Evolutionary conservation across 768 basidiomycete species (phyloP), one percentile per base, ranked within the genome.

Genomic region (Serpula lacrymans): DNA sequence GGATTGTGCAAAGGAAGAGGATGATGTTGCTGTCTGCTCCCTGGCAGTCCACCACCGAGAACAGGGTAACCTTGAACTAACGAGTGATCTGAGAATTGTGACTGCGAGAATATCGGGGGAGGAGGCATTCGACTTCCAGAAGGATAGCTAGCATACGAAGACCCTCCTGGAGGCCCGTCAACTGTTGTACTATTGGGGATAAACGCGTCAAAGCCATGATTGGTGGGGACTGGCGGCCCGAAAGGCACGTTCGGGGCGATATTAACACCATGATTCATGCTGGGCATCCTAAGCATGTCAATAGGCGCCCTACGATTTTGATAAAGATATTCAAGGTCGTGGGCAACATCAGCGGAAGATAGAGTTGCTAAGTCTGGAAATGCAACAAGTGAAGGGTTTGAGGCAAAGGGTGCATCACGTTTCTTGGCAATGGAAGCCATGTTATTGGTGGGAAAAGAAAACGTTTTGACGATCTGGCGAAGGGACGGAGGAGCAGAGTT

Each of bases 381-480:
- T 17, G 55, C 42, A 70, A 70, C 12, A 68, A 60, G 12, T 62
- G 55, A 55, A 28, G 45, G 27, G 20, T 18, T 13, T 48, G 46
- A 27, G 55, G 55, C 39, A 58, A 59, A 2, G 54, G 53, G 16
- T 49, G 18, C 20, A 54, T 41, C 29, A 50, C 49, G 26, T 46
- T 47, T 52, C 49, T 63, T 62, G 45, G 50, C 60, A 4, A 50
- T 57, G 26, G 57, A 60, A 12, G 51, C 38, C 38, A 57, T 43
- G 39, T 28, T 27, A 30, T 47, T 34, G 27, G 18, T 56, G 3
- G 63, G 66, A 39, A 77, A 73, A 1, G 82, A 78, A 43, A 75
- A 70, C 11, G 75, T 67, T 48, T 79, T 81, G 51, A 82, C 63
- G 22, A 88, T 75, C 52, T 82, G 76, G n/a, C 80, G 77, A 22